phyloP scores from a whole-genome alignment of 768 basidiomycete genomes.

The Pleurotus djamor region DNA sequence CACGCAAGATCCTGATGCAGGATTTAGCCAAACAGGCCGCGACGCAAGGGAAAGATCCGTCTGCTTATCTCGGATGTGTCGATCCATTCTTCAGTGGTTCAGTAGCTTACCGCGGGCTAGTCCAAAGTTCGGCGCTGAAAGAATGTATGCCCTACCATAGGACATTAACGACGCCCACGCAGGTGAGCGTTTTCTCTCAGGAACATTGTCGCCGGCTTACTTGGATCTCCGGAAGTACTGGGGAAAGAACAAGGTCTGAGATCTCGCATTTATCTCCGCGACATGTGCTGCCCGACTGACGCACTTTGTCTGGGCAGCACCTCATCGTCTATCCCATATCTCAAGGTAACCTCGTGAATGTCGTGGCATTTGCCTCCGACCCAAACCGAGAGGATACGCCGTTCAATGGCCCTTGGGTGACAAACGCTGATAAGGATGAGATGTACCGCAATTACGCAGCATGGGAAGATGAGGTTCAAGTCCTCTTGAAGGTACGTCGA shows the following conservation, averaged over 20 bases:
- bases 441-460: slow-evolving; percentile 29
- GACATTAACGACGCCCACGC: slow-evolving; percentile 16
- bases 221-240: slow-evolving; percentile 15
- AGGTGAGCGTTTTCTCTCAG: slow-evolving; percentile 16
- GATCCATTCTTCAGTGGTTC: slow-evolving; percentile 34
- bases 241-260: slow-evolving; percentile 22
- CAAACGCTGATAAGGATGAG: slow-evolving; percentile 28
- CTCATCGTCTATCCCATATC: slow-evolving; percentile 51
- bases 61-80: slow-evolving; percentile 8
- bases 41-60: slow-evolving; percentile 3
- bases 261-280: background rate
- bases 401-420: slow-evolving; percentile 11
- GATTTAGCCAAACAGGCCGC: background rate
- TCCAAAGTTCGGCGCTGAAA: slow-evolving; percentile 20
- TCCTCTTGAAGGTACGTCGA: slow-evolving; percentile 35
- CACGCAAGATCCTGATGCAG: slow-evolving; percentile 8
- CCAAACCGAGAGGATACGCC: slow-evolving; percentile 33
- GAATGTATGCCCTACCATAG: slow-evolving; percentile 26
- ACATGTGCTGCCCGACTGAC: background rate
- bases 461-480: slow-evolving; percentile 47
- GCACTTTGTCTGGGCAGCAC: slow-evolving; percentile 29
- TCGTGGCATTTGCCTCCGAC: slow-evolving; percentile 37
- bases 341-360: slow-evolving; percentile 44
- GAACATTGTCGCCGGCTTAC: background rate
- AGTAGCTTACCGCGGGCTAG: slow-evolving; percentile 30